These are phyloP conservation scores for Microglena sp. DNA, from an alignment of 139 green algal genomes.

Conservation along the genomic window DNA sequence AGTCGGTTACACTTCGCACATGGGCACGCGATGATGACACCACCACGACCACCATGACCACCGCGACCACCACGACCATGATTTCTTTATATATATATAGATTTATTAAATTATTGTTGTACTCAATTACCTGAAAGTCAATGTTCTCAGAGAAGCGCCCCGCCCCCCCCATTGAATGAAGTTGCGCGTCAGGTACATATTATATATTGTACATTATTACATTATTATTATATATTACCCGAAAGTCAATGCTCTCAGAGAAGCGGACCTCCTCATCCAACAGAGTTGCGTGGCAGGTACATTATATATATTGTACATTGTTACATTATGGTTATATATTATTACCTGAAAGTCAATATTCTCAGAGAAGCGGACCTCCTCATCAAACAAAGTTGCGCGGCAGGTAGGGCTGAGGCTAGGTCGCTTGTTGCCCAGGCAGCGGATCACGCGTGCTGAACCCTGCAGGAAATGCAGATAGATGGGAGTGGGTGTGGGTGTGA, in stretches of 20 bases:
- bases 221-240: too few relatives aligned
- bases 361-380: slow-evolving; percentile 30
- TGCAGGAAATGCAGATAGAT: slow-evolving; percentile 15
- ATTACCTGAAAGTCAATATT: slow-evolving; percentile 70
- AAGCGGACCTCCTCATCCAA: slow-evolving; percentile 56
- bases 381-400: slow-evolving; percentile 32
- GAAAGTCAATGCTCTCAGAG: slow-evolving; percentile 63
- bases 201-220: too few relatives aligned
- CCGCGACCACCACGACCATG: too few relatives aligned
- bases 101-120: neutral
- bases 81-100: too few relatives aligned
- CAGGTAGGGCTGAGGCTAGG: slow-evolving; percentile 56
- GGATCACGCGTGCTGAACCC: slow-evolving; percentile 70
- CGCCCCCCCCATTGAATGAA: slow-evolving; percentile 14
- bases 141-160: slow-evolving; percentile 48
- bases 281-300: slow-evolving; percentile 54
- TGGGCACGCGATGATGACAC: too few relatives aligned
- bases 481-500: neutral
- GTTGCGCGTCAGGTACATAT: slow-evolving; percentile 55
- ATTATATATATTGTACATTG: neutral
- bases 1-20: too few relatives aligned
- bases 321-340: neutral
- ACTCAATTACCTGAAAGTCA: slow-evolving; percentile 57
- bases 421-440: slow-evolving; percentile 63
- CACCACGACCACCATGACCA: too few relatives aligned